Conservation (phyloP, 2,329 filamentous ascomycete genomes). For the Trichoderma sp. region DNA sequence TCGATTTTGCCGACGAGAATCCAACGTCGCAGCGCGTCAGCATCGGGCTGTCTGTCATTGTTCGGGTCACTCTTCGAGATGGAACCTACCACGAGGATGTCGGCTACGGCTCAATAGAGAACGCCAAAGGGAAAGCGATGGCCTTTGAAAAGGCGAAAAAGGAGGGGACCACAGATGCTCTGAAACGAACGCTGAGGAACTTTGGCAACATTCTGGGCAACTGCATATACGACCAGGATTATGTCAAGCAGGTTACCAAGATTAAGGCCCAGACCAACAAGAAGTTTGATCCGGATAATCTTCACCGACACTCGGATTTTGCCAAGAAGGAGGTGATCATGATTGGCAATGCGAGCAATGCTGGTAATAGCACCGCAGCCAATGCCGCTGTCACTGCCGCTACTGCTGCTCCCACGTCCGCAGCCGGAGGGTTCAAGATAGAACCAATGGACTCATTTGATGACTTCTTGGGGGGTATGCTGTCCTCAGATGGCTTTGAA, state of each 20-base stretch:
- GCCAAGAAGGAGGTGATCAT: constrained; percentile 50
- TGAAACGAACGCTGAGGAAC: constrained; percentile 84
- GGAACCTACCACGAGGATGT: constrained; percentile 98
- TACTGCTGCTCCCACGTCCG: neutral
- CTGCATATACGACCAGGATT: constrained; percentile 96
- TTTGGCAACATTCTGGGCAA: constrained; percentile 98
- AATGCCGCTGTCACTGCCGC: neutral
- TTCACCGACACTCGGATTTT: constrained; percentile 80
- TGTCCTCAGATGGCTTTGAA: constrained; percentile 37
- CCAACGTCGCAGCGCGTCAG: constrained; percentile 74
- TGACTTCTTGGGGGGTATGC: constrained; percentile 49
- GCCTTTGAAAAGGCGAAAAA: constrained; percentile 99
- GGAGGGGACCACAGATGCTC: constrained; percentile 88
- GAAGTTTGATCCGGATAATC: constrained; percentile 73
- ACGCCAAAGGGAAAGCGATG: constrained; percentile 89
- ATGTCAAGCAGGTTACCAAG: constrained; percentile 83
- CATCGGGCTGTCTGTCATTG: constrained; percentile 83
- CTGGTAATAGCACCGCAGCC: neutral
- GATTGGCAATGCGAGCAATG: neutral
- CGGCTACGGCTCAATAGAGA: constrained; percentile 95
- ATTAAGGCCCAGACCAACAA: constrained; percentile 71
- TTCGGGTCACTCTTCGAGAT: constrained; percentile 85
- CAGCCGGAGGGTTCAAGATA: constrained; percentile 27
- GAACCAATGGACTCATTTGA: constrained; percentile 48
- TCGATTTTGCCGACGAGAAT: constrained; percentile 92